Evolutionary conservation across 176 grass and related monocot species (phyloP).

Genomic region (Hordeum marinum): DNA sequence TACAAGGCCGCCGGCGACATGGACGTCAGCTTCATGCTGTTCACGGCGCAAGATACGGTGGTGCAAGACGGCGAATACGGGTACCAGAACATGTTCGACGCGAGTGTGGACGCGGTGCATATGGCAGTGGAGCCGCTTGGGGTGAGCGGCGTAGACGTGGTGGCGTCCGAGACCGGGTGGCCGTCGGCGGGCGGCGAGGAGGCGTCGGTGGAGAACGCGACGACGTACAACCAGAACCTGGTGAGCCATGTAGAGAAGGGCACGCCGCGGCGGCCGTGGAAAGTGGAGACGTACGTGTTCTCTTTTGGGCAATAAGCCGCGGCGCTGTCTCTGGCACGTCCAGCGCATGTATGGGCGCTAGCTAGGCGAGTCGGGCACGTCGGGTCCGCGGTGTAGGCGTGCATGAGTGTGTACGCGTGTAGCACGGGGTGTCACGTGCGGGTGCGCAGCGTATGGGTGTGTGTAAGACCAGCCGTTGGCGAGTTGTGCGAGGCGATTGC

Average conservation of each 20-base stretch:
- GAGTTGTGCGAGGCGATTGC: too few relatives aligned
- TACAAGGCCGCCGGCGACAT: not conserved
- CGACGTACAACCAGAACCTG: conserved; percentile 61
- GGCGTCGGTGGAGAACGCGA: conserved; percentile 22
- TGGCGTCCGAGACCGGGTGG: conserved; percentile 63
- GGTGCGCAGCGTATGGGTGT: too few relatives aligned
- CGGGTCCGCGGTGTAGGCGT: too few relatives aligned
- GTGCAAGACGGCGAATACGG: conserved; percentile 40
- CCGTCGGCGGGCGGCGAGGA: conserved; percentile 22
- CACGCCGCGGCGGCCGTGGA: not conserved
- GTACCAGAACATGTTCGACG: conserved; percentile 67
- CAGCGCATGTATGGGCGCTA: too few relatives aligned
- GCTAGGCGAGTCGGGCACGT: too few relatives aligned
- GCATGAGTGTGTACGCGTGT: too few relatives aligned
- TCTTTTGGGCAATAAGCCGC: too few relatives aligned
- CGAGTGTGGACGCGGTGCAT: conserved; percentile 43
- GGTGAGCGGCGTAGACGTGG: not conserved
- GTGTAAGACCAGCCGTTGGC: too few relatives aligned
- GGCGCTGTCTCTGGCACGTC: too few relatives aligned
- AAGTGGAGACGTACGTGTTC: conserved; percentile 59
- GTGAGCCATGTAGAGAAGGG: conserved; percentile 39
- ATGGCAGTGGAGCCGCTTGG: conserved; percentile 38
- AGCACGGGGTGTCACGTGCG: too few relatives aligned
- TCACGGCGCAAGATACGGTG: conserved; percentile 14
- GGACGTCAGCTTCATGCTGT: conserved; percentile 45